Conservation (phyloP, 768 basidiomycete genomes). For the Psilocybe tampanensis region DNA sequence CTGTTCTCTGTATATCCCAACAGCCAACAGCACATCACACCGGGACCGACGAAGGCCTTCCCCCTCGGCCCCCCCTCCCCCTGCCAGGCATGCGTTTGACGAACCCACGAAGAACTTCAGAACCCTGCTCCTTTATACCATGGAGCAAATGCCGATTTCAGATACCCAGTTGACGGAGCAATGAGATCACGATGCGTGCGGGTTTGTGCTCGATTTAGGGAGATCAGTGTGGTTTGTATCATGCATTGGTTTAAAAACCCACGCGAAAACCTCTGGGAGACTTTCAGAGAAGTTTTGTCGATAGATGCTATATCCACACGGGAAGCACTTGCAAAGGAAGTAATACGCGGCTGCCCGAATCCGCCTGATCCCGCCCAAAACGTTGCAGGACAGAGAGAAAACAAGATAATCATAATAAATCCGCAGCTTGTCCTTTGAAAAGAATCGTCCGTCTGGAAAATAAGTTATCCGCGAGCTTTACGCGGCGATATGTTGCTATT, state of each 20-base stretch:
- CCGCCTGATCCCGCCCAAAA: slow-evolving; percentile 3
- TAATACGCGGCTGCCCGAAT: slow-evolving; percentile 8
- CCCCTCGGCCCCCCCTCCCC: too few relatives aligned
- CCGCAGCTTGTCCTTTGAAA: slow-evolving; percentile 10
- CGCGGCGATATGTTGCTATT: neutral
- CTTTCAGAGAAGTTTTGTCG: neutral
- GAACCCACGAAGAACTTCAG: neutral
- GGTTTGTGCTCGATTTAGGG: neutral
- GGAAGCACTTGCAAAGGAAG: neutral
- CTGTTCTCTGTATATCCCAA: neutral
- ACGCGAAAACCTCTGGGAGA: neutral
- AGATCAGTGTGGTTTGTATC: too few relatives aligned
- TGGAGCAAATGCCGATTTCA: neutral
- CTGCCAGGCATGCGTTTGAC: neutral
- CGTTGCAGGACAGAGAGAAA: neutral
- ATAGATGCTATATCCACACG: slow-evolving; percentile 4
- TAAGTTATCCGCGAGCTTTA: neutral
- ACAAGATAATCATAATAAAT: neutral
- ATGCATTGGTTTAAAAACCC: too few relatives aligned
- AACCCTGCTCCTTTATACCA: neutral
- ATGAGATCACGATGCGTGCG: neutral
- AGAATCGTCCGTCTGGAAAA: neutral
- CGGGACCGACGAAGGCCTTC: slow-evolving; percentile 3
- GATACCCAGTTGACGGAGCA: neutral
- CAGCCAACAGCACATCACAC: neutral